Conservation (phyloP, 208 protist genomes). For the Acanthamoeba healyi region DNA sequence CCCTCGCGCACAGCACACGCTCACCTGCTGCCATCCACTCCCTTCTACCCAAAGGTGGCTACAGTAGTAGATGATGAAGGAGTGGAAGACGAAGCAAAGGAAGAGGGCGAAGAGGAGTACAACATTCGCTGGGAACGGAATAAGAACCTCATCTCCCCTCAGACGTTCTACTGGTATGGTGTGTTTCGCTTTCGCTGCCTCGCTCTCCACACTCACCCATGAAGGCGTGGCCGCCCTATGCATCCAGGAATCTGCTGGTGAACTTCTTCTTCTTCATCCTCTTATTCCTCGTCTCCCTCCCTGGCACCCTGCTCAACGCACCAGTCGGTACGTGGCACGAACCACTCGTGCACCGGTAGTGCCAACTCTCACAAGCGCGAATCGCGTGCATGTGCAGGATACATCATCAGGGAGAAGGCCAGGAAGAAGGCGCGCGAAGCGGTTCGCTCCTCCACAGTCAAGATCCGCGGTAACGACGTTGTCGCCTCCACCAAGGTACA, state of each 20-base stretch:
- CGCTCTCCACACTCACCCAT: neutral
- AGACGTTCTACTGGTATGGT: constrained; percentile 4
- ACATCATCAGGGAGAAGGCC: constrained; percentile 86
- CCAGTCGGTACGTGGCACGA: constrained; percentile 91
- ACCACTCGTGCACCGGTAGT: too few relatives aligned
- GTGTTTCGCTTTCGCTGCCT: neutral
- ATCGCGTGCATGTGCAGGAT: neutral
- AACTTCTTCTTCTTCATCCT: constrained; percentile 90
- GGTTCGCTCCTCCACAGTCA: constrained; percentile 89
- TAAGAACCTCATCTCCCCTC: constrained; percentile 61
- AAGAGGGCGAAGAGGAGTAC: constrained; percentile 46
- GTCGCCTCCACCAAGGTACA: constrained; percentile 93
- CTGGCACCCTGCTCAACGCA: constrained; percentile 92
- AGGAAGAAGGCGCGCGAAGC: constrained; percentile 83
- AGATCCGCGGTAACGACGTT: constrained; percentile 94
- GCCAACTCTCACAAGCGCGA: neutral
- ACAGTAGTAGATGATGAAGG: neutral
- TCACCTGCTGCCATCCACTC: neutral
- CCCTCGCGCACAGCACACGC: too few relatives aligned
- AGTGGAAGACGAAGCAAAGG: neutral
- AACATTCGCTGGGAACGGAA: constrained; percentile 25
- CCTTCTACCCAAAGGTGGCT: neutral
- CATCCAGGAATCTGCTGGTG: neutral
- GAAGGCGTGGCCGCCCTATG: too few relatives aligned
- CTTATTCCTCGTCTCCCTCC: constrained; percentile 91